These are phyloP conservation scores for Serendipita sp. DNA, from an alignment of 768 basidiomycete genomes.

Conservation along the genomic window DNA sequence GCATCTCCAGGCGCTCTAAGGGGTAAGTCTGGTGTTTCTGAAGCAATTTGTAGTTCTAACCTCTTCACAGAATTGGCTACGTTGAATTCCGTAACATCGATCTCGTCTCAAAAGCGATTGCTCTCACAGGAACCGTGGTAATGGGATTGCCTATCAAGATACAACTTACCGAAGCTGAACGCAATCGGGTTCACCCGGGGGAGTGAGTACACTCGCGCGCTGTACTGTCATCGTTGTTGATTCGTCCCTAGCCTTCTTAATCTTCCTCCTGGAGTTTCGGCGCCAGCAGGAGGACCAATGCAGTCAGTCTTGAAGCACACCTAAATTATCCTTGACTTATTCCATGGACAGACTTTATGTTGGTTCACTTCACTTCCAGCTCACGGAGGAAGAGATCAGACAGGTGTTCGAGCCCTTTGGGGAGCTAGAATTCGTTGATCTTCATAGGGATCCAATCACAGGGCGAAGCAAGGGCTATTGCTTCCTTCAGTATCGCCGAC, in stretches of 20 bases:
- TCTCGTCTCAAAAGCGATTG: constrained; percentile 78
- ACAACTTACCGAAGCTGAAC: constrained; percentile 92
- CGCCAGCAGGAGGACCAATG: constrained; percentile 62
- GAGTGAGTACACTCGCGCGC: constrained; percentile 38
- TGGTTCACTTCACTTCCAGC: constrained; percentile 90
- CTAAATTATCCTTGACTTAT: constrained; percentile 7
- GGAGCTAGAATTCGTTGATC: constrained; percentile 94
- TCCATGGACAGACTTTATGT: constrained; percentile 63
- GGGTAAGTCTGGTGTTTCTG: constrained; percentile 40
- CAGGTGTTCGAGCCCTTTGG: constrained; percentile 99
- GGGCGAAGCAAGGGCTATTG: constrained; percentile 96
- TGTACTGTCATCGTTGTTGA: neutral
- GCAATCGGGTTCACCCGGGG: constrained; percentile 77
- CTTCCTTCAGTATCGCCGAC: constrained; percentile 90
- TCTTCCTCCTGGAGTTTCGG: constrained; percentile 69
- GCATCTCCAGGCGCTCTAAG: constrained; percentile 91
- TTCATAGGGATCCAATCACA: constrained; percentile 88
- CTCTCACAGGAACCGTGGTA: constrained; percentile 84
- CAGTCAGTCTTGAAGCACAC: constrained; percentile 39
- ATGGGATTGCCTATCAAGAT: constrained; percentile 98
- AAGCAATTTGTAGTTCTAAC: constrained; percentile 10
- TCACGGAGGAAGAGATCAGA: constrained; percentile 92
- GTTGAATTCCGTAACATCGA: constrained; percentile 91
- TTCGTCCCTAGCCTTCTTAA: constrained; percentile 29
- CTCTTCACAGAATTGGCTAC: constrained; percentile 72